These are phyloP conservation scores for Ganoderma sp. DNA, from an alignment of 1,284 basidiomycete species.

Conservation along the genomic window DNA sequence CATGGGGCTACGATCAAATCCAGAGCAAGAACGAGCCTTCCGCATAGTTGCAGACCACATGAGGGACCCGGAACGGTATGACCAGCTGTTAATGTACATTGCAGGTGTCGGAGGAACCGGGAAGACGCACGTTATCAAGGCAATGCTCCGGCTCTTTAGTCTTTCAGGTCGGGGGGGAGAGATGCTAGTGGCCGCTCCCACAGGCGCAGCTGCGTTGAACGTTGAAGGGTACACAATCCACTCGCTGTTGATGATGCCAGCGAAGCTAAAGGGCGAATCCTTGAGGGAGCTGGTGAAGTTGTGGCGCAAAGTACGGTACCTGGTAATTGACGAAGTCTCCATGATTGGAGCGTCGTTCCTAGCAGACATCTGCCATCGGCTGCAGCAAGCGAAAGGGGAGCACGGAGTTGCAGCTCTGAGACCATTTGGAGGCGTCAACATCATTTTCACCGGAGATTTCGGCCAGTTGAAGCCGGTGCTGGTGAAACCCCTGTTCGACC, in stretches of 20 bases:
- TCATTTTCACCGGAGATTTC: neutral
- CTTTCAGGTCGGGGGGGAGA: neutral
- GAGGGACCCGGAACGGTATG: neutral
- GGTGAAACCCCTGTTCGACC: neutral
- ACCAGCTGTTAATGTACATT: neutral
- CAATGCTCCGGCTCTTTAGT: neutral
- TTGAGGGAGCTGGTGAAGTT: neutral
- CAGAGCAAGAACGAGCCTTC: neutral
- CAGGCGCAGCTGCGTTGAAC: neutral
- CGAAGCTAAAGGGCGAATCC: neutral
- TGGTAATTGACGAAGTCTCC: neutral
- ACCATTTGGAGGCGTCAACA: too few relatives aligned
- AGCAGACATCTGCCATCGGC: neutral
- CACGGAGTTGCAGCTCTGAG: neutral
- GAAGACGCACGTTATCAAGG: neutral
- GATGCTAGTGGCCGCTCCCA: neutral
- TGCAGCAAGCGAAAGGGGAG: neutral
- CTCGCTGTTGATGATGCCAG: too few relatives aligned
- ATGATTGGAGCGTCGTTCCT: neutral
- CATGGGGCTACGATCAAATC: neutral
- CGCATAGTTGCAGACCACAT: neutral
- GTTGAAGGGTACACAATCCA: neutral
- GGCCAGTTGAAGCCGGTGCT: neutral
- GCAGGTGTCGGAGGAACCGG: neutral
- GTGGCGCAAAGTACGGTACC: neutral